Base-by-base conservation (phyloP, 192 early-diverging fungal species). In the Podila epicladia region DNA sequence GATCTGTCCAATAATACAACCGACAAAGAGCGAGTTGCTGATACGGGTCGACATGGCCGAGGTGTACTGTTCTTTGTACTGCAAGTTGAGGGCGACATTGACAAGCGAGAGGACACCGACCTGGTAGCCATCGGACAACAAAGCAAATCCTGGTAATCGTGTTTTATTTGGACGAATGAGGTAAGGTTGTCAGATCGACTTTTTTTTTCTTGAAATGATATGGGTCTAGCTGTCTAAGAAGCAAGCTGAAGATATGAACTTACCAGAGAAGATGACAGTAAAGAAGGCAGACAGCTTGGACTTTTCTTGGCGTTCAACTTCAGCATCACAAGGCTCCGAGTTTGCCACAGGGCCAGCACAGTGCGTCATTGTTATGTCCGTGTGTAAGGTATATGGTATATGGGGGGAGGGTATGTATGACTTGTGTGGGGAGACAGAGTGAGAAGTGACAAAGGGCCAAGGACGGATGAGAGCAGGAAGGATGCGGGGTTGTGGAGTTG, bases 81-180 rank as follows among this genome's bases (percentile, higher is more conserved):
- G 75, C 38, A 72, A 68, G 31, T 32, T 71, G 20, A 85, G 64
- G 17, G 74, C 49, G 7, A 84, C 63, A 29, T 85, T 86, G 28
- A 83, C 67, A 28, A 85, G 72, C 17, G 72, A 80, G 28, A 87
- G 75, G 13, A 87, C 71, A 55, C 83, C 82, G 37, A 74, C 75
- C 41, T 87, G 86, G 57, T 87, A 87, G 19, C 86, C 86, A 71
- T 85, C 84, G 3, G 84, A 85, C 28, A 85, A 49, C 28, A 87
- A 57, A 4, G 86, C 86, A 38, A 63, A 63, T 17, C 62, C 62
- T 63, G 1, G 7, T n/a, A 24, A 3, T 29, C 29, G 29, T 29
- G 29, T 29, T 29, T 29, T 29, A 29, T 29, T 29, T 29, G 29
- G 29, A 3, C 29, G 29, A 29, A 29, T 29, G 29, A 29, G 29